These are phyloP conservation scores for Cladophialophora psammophila DNA, from an alignment of 2,329 filamentous ascomycete genomes.

Conservation along the genomic window DNA sequence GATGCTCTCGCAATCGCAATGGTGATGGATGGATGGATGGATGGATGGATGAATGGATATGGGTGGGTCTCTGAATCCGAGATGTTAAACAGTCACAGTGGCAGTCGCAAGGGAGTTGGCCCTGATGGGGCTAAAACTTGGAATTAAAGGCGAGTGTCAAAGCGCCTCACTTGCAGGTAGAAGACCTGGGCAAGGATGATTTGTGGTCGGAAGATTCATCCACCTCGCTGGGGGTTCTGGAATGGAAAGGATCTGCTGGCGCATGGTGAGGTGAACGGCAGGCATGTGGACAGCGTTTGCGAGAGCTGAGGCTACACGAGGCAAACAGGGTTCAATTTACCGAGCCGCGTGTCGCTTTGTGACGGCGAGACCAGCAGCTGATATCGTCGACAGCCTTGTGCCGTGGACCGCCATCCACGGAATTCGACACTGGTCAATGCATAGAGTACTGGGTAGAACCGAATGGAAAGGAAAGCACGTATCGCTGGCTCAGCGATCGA, in stretches of 20 bases:
- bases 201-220: background rate
- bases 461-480: too few relatives aligned
- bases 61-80: background rate
- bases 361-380: background rate
- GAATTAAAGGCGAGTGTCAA: background rate
- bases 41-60: too few relatives aligned
- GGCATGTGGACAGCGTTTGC: too few relatives aligned
- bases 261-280: too few relatives aligned
- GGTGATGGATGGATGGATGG: background rate
- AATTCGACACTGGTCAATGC: background rate
- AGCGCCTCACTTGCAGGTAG: background rate
- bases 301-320: background rate
- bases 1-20: background rate
- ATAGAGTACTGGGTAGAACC: too few relatives aligned
- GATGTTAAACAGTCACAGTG: constrained; percentile 2
- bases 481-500: too few relatives aligned
- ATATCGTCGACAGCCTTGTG: background rate
- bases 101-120: background rate
- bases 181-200: background rate
- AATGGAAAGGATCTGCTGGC: background rate
- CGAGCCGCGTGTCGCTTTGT: background rate
- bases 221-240: background rate
- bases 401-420: background rate
- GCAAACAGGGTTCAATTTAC: background rate
- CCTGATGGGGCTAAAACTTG: background rate